A percentile compares a stretch with the other conserved stretches of the same genome.
These are phyloP conservation scores for Aegilops tauschii DNA, from an alignment of 176 grass and related monocot genomes.

Conservation along the genomic window DNA sequence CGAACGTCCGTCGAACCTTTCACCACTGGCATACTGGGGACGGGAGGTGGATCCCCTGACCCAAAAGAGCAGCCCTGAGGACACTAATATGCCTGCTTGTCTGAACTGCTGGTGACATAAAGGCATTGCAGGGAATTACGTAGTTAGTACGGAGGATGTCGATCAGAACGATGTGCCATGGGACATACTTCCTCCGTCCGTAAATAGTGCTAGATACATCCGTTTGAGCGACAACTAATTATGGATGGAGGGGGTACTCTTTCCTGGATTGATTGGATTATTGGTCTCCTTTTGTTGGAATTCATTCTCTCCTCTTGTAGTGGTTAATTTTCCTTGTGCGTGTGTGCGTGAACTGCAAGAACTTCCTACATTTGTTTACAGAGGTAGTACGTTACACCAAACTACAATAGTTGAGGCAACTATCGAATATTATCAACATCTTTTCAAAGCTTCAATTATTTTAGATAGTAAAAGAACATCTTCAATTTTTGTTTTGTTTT, in stretches of 20 bases:
- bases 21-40: conserved; percentile 8
- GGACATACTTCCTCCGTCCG: background rate
- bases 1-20: conserved; percentile 47
- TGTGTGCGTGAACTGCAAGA: background rate
- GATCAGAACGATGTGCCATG: background rate
- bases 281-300: background rate
- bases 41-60: conserved; percentile 26
- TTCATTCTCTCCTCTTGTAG: background rate
- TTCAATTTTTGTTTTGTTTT: too few relatives aligned
- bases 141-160: background rate
- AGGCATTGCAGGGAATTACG: background rate
- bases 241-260: background rate
- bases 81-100: background rate
- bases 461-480: too few relatives aligned
- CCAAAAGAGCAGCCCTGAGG: conserved; percentile 29
- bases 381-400: background rate
- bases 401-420: background rate
- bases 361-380: background rate
- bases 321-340: background rate
- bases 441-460: too few relatives aligned
- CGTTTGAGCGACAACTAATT: too few relatives aligned
- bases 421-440: too few relatives aligned
- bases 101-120: background rate
- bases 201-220: too few relatives aligned
- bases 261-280: background rate